Evolutionary conservation across 306 rosid genomes (phyloP), one percentile per base, ranked within the genome.

Genomic region (Quercus suber): DNA sequence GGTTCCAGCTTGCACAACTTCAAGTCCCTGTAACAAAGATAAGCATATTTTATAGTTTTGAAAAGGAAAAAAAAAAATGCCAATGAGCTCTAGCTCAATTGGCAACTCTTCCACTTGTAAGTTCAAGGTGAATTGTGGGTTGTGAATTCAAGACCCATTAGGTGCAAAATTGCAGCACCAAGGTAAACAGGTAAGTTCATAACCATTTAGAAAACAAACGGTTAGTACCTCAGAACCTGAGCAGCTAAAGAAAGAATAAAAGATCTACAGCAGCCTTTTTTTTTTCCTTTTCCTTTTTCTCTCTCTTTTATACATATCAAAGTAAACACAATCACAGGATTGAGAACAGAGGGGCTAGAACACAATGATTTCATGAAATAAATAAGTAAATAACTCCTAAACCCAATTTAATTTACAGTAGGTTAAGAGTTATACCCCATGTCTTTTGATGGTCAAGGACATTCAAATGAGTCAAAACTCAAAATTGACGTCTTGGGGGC

Each of bases 401-500:
- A 61, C n/a, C 18, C 55, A 80, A 65, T 20, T 1, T 23, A 19
- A 19, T 55, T 87, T 82, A 33, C n/a, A 58, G 71, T 20, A 51
- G 79, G 82, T 31, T 20, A 10, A 76, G 74, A 81, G 63, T 30
- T 20, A 57, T 85, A 87, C 93, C 86, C 1, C 82, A 95, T 59
- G 56, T 78, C 68, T 83, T 71, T 75, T 64, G 84, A 69, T 72
- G 81, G 76, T 68, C 57, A 41, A 59, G 79, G 79, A 69, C 78
- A 80, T 81, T 95, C 99, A 75, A 28, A 76, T 37, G 45, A 6
- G 77, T 74, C 45, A 49, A 76, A 55, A 84, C 72, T 91, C 85
- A 92, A 87, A 81, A 91, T 60, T 82, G 84, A 23, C 88, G 91
- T 86, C 83, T 88, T 63, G 92, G 93, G 58, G 91, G 93, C 86